Evolutionary conservation across 768 basidiomycete species (phyloP).

Genomic region (Lactifluus pinguis): DNA sequence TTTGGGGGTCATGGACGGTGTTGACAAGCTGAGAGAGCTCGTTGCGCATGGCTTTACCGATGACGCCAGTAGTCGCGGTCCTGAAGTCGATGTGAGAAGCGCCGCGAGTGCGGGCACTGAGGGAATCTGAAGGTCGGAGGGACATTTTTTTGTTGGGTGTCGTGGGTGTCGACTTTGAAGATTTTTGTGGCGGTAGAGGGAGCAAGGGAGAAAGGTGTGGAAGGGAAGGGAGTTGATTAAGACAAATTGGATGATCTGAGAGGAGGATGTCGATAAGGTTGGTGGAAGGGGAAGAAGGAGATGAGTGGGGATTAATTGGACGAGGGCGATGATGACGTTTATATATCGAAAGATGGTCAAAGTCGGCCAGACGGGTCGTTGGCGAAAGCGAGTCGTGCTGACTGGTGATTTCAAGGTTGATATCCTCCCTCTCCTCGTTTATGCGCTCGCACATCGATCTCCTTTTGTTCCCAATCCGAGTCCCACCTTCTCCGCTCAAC

Average conservation of each 20-base stretch:
- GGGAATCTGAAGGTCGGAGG: conserved; percentile 56
- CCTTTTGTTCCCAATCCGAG: conserved; percentile 13
- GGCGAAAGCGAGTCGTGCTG: not conserved
- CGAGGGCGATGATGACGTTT: conserved; percentile 19
- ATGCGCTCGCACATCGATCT: conserved; percentile 18
- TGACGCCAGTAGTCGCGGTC: conserved; percentile 70
- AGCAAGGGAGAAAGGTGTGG: conserved; percentile 6
- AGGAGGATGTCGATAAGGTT: conserved; percentile 17
- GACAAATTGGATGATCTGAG: conserved; percentile 14
- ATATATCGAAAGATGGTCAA: conserved; percentile 15
- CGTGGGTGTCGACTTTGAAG: not conserved
- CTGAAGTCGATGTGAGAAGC: conserved; percentile 90
- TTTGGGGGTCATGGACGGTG: conserved; percentile 68
- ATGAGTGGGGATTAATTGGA: conserved; percentile 5
- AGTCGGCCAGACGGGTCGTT: conserved; percentile 2
- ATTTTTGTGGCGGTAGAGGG: not conserved
- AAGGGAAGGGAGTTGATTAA: conserved; percentile 26
- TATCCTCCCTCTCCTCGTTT: conserved; percentile 17
- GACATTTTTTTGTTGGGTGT: conserved; percentile 27
- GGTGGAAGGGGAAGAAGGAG: conserved; percentile 16
- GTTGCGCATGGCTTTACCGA: conserved; percentile 93
- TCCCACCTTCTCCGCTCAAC: conserved; percentile 1
- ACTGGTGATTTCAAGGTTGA: not conserved
- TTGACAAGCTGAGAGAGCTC: conserved; percentile 91
- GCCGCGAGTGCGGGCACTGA: conserved; percentile 66